phyloP scores from a whole-genome alignment of 2,329 filamentous ascomycete genomes.

The Aspergillus neoniger region DNA sequence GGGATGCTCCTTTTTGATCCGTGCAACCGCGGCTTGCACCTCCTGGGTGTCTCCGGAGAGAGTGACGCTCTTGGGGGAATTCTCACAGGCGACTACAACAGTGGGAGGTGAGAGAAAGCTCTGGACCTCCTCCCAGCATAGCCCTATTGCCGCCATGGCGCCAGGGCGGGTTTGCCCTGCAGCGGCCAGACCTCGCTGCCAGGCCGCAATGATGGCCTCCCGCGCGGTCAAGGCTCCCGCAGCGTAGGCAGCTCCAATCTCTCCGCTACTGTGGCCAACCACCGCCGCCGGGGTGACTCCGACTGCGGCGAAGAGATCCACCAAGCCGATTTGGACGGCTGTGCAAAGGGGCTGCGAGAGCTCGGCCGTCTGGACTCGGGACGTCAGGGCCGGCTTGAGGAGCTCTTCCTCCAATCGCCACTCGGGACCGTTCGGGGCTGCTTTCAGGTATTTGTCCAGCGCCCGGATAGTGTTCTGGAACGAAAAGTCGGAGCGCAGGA shows the following conservation, averaged over 20 bases:
- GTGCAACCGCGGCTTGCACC: conserved; percentile 1
- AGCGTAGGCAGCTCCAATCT: conserved; percentile 25
- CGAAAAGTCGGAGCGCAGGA: not conserved
- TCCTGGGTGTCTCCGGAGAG: conserved; percentile 19
- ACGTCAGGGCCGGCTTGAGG: not conserved
- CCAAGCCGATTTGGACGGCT: conserved; percentile 22
- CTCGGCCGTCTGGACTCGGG: conserved; percentile 6
- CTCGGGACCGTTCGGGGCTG: not conserved
- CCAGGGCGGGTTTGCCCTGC: conserved; percentile 10
- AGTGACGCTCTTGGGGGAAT: conserved; percentile 19
- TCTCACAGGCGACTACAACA: conserved; percentile 22
- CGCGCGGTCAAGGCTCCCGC: conserved; percentile 9
- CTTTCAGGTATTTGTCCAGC: conserved; percentile 1
- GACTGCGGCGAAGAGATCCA: conserved; percentile 13
- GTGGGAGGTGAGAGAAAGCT: conserved; percentile 6
- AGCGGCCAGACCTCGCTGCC: conserved; percentile 20
- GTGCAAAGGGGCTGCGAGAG: conserved; percentile 24
- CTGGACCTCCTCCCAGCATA: conserved; percentile 9
- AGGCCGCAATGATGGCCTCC: conserved; percentile 22
- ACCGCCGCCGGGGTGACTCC: conserved; percentile 16
- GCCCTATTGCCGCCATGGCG: conserved; percentile 17
- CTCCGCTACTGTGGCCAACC: conserved; percentile 25
- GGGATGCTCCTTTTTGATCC: conserved; percentile 14
- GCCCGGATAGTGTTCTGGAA: conserved; percentile 10
- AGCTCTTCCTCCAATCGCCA: not conserved